Base-by-base conservation (phyloP, 306 rosid species). In the Crotalaria pallida region DNA sequence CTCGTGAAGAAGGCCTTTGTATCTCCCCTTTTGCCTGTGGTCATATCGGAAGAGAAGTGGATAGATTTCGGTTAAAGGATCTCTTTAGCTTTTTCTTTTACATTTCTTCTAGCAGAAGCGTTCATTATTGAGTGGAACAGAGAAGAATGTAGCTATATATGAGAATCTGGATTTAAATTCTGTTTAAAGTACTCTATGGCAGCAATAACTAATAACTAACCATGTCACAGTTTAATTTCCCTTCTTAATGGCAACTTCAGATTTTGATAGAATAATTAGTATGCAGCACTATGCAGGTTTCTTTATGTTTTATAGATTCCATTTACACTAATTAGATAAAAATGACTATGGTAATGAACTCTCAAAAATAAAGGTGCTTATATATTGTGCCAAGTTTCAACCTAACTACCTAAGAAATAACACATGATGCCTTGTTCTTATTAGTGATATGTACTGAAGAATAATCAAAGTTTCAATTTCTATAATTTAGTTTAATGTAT, bases 91-190 rank as follows among this genome's bases (percentile, higher is more conserved):
- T 88, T 85, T 61, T 36, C 81, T 71, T 74, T 59, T 72, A 78
- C 82, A 70, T 73, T 71, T 74, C 83, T 73, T 80, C 72, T 68
- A 38, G 74, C 48, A 18, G 76, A 79, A 77, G 88, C 76, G 72
- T 80, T 80, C 74, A 45, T 67, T 22, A 74, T 59, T 65, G 74
- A 79, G 72, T 69, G 76, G 70, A 56, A 58, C 33, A 13, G 45
- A 74, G 48, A 10, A 49, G 18, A 70, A 64, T 36, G 56, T 56
- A 21, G 9, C 22, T 11, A 26, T n/a, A n/a, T n/a, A n/a, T 24
- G 41, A 72, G 57, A 49, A 56, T 11, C 38, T 21, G 7, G 23
- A 7, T 38, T 9, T 61, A 4, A 68, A 31, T 31, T 31, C 31
- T 61, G 58, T 60, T 69, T 44, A 49, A 19, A 8, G 36, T 31